These are phyloP conservation scores for Annona cherimola DNA, from an alignment of 164 flowering plant genomes.

Conservation along the genomic window DNA sequence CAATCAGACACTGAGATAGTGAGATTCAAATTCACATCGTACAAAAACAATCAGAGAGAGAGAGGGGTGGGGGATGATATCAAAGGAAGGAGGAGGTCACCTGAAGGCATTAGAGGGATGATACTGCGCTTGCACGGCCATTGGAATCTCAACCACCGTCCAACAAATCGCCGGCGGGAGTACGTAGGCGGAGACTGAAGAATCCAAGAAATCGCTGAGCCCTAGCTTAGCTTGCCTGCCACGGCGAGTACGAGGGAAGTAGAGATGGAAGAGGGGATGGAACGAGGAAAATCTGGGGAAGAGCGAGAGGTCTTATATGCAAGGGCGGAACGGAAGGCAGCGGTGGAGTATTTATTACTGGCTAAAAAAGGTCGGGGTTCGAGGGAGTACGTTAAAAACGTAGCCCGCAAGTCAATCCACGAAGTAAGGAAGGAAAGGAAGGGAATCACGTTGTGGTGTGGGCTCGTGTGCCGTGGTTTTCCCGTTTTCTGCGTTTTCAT, in stretches of 20 bases:
- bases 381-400: neutral
- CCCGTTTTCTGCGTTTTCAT: neutral
- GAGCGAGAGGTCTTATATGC: neutral
- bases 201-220: no score
- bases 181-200: no score
- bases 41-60: neutral
- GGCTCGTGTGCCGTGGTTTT: neutral
- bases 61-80: neutral
- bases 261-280: neutral
- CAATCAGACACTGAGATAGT: neutral
- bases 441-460: neutral
- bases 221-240: neutral
- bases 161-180: no score
- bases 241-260: conserved; percentile 1
- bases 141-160: neutral
- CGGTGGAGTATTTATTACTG: neutral
- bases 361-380: neutral
- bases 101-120: conserved; percentile 12
- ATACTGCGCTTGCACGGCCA: conserved; percentile 24
- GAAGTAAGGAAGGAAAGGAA: no score
- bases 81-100: neutral
- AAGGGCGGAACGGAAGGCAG: neutral
- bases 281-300: neutral
- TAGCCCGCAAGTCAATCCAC: neutral
- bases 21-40: neutral